A percentile compares a stretch with the other conserved stretches of the same genome.
phyloP scores from a whole-genome alignment of 768 basidiomycete species.

The Filobasidium wieringae region DNA sequence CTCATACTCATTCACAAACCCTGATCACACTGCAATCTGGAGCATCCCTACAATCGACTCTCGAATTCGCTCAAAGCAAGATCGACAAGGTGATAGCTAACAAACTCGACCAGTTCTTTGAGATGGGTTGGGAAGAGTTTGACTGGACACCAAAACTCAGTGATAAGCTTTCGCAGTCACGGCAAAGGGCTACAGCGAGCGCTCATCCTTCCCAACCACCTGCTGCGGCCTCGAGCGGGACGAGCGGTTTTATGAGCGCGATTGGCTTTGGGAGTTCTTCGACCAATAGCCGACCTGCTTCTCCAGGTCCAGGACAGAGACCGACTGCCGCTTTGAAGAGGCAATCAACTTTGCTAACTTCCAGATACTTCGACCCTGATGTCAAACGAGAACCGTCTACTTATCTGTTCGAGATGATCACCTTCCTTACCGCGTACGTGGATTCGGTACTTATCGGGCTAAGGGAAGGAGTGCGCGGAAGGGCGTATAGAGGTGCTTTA shows the following conservation, averaged over 20 bases:
- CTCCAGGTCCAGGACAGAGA: slow-evolving; percentile 2
- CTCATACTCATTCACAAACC: background rate
- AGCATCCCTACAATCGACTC: slow-evolving; percentile 56
- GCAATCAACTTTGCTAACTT: slow-evolving; percentile 5
- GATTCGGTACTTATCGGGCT: slow-evolving; percentile 60
- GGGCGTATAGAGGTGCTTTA: slow-evolving; percentile 80
- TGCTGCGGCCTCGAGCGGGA: background rate
- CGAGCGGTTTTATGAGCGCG: slow-evolving; percentile 4
- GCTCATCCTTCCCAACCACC: background rate
- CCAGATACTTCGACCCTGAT: slow-evolving; percentile 3
- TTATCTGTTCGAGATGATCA: slow-evolving; percentile 88
- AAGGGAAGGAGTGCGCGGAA: slow-evolving; percentile 72
- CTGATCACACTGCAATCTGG: slow-evolving; percentile 55
- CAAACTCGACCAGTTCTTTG: slow-evolving; percentile 92
- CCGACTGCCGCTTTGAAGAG: background rate
- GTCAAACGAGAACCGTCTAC: slow-evolving; percentile 70
- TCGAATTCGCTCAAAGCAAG: slow-evolving; percentile 57
- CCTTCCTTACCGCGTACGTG: slow-evolving; percentile 92
- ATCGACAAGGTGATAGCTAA: slow-evolving; percentile 73
- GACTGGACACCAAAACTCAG: slow-evolving; percentile 58
- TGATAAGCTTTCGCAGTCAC: background rate
- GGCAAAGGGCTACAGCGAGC: background rate
- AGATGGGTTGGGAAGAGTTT: slow-evolving; percentile 67
- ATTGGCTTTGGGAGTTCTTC: background rate
- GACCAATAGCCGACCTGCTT: background rate